Base-by-base conservation (phyloP, 345 rosid species). In the Bruguiera sexangula region DNA sequence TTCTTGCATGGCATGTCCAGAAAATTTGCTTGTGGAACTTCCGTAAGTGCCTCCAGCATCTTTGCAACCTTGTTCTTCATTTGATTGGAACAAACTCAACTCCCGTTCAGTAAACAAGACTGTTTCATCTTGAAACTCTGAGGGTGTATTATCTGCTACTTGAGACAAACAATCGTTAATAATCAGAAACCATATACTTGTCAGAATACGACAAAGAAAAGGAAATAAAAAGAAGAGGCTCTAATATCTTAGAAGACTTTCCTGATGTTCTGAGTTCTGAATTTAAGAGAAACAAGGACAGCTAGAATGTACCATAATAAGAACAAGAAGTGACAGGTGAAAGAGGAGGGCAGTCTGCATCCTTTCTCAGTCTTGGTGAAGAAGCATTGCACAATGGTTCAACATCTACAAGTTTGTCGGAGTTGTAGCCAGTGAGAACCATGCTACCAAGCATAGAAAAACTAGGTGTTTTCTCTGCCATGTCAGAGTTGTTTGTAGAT, bases 81-180 rank as follows among this genome's bases (percentile, higher is more conserved):
- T 30, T 5, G 62, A 65, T n/a, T 65, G 58, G 32, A 54, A 65
- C 60, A 66, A 37, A 68, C 61, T 75, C 63, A 61, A 19, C 54
- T 70, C 75, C 67, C 54, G 9, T 22, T 65, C 43, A 29, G 77
- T 61, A 54, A 67, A 22, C 39, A 60, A 26, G 31, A 58, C 37
- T 43, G 64, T 58, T 60, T 32, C 72, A 43, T 18, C 55, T 5
- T 18, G 56, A 59, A 29, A 11, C 32, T 67, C 34, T 11, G 18
- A 60, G 21, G 43, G 24, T 46, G 36, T 24, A 24, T 11, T 5
- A 13, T 58, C 36, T 68, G 71, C 43, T 10, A 39, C 57, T 66
- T 2, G 26, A 7, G 21, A 66, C 21, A 26, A 18, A 39, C 7
- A 57, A 27, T 6, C 3, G 20, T 39, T 57, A 50, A 55, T 48